Evolutionary conservation across 768 basidiomycete genomes (phyloP).

Genomic region (Boletus edulis): DNA sequence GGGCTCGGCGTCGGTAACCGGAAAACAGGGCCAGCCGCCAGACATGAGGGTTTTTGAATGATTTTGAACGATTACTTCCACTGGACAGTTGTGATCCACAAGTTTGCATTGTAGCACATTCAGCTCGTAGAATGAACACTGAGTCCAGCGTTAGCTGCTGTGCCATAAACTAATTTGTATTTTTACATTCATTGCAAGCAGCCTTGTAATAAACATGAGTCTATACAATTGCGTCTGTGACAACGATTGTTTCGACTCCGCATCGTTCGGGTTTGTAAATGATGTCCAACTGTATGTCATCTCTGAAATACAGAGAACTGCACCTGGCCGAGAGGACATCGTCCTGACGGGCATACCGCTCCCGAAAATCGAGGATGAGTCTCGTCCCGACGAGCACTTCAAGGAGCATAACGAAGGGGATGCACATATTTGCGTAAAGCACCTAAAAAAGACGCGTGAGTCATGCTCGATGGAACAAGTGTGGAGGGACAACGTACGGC

Average conservation of each 20-base stretch:
- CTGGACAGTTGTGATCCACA: no score
- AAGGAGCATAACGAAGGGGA: constrained; percentile 31
- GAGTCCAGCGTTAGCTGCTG: no score
- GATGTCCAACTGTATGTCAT: constrained; percentile 1
- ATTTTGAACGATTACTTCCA: no score
- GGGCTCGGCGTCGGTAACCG: no score
- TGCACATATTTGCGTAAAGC: constrained; percentile 29
- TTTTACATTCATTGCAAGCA: no score
- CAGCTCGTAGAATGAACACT: no score
- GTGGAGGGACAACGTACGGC: constrained; percentile 15
- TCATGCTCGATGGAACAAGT: not conserved
- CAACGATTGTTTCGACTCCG: constrained; percentile 18
- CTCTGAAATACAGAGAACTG: constrained; percentile 18
- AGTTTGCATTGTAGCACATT: no score
- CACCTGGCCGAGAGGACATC: constrained; percentile 5
- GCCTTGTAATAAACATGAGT: not conserved
- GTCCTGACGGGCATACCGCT: constrained; percentile 23
- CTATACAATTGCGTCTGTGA: constrained; percentile 4
- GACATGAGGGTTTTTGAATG: no score
- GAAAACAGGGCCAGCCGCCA: no score
- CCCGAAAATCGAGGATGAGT: constrained; percentile 32
- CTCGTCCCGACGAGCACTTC: constrained; percentile 31
- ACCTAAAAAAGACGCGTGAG: constrained; percentile 6
- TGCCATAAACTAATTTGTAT: no score
- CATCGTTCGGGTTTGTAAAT: constrained; percentile 7